A percentile compares a stretch with the other conserved stretches of the same genome.
These are phyloP conservation scores for Chaetomium olivaceum DNA, from an alignment of 2,329 filamentous ascomycete species.

Conservation along the genomic window DNA sequence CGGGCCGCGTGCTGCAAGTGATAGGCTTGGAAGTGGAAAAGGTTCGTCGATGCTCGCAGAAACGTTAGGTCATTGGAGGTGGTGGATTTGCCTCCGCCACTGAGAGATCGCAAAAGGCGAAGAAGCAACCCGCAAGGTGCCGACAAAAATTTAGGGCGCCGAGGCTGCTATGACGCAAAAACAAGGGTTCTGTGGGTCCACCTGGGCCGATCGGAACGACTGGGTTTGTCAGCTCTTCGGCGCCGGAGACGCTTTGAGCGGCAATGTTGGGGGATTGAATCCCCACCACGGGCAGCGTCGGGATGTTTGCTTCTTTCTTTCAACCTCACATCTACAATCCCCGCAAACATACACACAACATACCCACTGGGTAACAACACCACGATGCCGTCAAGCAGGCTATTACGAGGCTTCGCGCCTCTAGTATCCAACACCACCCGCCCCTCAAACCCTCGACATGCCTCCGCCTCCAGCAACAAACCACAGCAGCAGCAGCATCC, in stretches of 20 bases:
- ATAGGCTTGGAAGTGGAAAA: conserved; percentile 2
- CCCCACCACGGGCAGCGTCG: not conserved
- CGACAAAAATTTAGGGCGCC: conserved; percentile 24
- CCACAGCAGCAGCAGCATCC: conserved; percentile 29
- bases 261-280: conserved; percentile 19
- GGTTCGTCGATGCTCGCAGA: conserved; percentile 1
- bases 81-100: conserved; percentile 12
- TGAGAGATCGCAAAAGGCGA: conserved; percentile 12
- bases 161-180: conserved; percentile 32
- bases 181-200: conserved; percentile 13
- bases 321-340: not conserved
- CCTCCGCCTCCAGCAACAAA: conserved; percentile 29
- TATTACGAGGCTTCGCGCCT: conserved; percentile 32
- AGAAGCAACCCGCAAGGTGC: conserved; percentile 12
- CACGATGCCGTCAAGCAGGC: conserved; percentile 35
- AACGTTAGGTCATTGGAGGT: not conserved
- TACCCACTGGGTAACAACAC: not conserved
- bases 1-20: conserved; percentile 18
- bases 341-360: not conserved
- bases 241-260: conserved; percentile 16
- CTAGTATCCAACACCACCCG: conserved; percentile 24
- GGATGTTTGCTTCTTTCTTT: conserved; percentile 12
- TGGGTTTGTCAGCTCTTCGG: conserved; percentile 29
- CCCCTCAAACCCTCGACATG: conserved; percentile 23
- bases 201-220: conserved; percentile 17